phyloP scores from a whole-genome alignment of 495 filamentous ascomycete species.

The Immersiella caudata region DNA sequence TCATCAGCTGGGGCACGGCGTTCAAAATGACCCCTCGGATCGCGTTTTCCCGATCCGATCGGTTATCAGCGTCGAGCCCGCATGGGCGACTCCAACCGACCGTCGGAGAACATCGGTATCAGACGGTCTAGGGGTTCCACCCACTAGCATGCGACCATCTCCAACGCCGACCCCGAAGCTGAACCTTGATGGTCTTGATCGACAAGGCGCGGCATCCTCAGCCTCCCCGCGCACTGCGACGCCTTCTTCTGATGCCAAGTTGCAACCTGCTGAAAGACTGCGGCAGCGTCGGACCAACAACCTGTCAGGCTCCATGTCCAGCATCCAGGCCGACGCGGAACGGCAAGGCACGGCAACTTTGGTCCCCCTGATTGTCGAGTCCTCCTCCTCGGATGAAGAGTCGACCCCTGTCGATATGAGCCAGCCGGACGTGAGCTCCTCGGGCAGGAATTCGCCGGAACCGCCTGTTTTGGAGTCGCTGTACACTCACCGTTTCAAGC shows the following conservation, averaged over 20 bases:
- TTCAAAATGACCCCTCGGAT: constrained; percentile 52
- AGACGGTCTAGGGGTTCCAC: constrained; percentile 13
- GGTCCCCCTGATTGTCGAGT: constrained; percentile 37
- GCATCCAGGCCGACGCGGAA: constrained; percentile 36
- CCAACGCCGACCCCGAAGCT: neutral
- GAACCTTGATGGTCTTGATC: constrained; percentile 3
- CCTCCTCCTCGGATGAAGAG: constrained; percentile 37
- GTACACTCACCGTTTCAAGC: constrained; percentile 75
- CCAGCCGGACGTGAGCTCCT: constrained; percentile 22
- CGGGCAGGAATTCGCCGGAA: constrained; percentile 24
- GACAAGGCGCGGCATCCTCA: neutral
- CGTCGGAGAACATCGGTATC: constrained; percentile 27
- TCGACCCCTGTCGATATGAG: constrained; percentile 20
- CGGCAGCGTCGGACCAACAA: constrained; percentile 31
- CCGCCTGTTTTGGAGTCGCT: constrained; percentile 41
- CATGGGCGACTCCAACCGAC: constrained; percentile 42
- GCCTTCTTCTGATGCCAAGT: neutral
- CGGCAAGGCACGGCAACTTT: constrained; percentile 25
- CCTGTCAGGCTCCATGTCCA: constrained; percentile 31
- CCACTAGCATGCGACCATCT: neutral
- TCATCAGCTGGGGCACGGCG: constrained; percentile 31
- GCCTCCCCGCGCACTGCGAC: neutral
- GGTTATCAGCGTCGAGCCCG: constrained; percentile 71
- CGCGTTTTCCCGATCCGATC: constrained; percentile 85
- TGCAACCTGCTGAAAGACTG: constrained; percentile 2